These are phyloP conservation scores for Hypoxylon sp. DNA, from an alignment of 2,329 filamentous ascomycete genomes.

Conservation along the genomic window DNA sequence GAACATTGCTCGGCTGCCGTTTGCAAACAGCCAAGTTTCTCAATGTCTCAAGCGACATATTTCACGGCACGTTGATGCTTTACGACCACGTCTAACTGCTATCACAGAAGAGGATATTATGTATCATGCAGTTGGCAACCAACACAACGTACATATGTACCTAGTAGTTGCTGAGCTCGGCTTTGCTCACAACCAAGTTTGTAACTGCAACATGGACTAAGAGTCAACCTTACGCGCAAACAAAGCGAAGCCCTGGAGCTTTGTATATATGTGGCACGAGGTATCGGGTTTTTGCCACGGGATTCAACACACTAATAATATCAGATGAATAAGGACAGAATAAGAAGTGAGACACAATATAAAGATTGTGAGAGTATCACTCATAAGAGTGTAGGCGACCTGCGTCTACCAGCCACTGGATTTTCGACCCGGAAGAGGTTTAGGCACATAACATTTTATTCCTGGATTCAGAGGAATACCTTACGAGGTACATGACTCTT, in stretches of 20 bases:
- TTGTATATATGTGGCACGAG: not conserved
- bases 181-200: not conserved
- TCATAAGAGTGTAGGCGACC: not conserved
- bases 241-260: not conserved
- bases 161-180: not conserved
- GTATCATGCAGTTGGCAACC: not conserved
- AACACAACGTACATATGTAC: no score
- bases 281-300: no score
- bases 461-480: constrained; percentile 1
- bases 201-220: not conserved
- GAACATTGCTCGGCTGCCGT: no score
- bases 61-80: no score
- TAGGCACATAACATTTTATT: not conserved
- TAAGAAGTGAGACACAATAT: not conserved
- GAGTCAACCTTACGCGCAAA: not conserved
- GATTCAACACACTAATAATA: not conserved
- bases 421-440: constrained; percentile 22
- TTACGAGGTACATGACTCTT: not conserved
- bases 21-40: no score
- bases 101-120: not conserved
- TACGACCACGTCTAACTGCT: not conserved
- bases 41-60: no score
- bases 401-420: constrained; percentile 8
- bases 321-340: no score
- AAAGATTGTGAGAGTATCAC: not conserved